phyloP scores from a whole-genome alignment of 352 stramenopile genomes.

The Globisporangium recalcitrans region DNA sequence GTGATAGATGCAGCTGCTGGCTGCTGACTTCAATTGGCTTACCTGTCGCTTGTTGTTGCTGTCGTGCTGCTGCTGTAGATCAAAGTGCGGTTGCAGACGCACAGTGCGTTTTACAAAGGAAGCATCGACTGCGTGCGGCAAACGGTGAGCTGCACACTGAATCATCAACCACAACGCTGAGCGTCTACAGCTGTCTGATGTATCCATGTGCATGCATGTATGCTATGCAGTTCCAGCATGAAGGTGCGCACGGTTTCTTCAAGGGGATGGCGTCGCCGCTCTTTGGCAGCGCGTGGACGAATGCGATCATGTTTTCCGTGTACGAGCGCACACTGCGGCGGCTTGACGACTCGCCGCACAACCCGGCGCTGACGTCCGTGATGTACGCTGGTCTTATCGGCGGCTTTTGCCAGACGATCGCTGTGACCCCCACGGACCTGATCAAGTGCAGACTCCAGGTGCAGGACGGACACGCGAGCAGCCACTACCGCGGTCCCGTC shows the following conservation, averaged over 20 bases:
- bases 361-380: constrained; percentile 59
- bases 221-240: constrained; percentile 41
- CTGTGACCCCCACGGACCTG: constrained; percentile 69
- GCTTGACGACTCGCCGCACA: constrained; percentile 49
- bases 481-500: constrained; percentile 54
- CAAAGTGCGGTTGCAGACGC: constrained; percentile 59
- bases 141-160: constrained; percentile 22
- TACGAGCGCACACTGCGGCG: constrained; percentile 68
- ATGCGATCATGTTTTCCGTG: constrained; percentile 81
- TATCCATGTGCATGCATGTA: too few species aligned
- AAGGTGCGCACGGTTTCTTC: constrained; percentile 77
- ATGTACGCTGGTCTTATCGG: constrained; percentile 61
- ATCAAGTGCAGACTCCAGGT: constrained; percentile 85
- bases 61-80: constrained; percentile 18
- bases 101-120: constrained; percentile 51
- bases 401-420: constrained; percentile 74
- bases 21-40: neutral
- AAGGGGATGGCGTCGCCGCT: constrained; percentile 81
- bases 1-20: too few species aligned
- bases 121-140: constrained; percentile 38
- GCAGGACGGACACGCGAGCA: constrained; percentile 55
- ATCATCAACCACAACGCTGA: neutral
- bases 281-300: constrained; percentile 79
- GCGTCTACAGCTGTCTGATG: too few species aligned
- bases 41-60: neutral